Evolutionary conservation across 805 yeast species (phyloP).

Genomic region (Ogataea pilisensis): DNA sequence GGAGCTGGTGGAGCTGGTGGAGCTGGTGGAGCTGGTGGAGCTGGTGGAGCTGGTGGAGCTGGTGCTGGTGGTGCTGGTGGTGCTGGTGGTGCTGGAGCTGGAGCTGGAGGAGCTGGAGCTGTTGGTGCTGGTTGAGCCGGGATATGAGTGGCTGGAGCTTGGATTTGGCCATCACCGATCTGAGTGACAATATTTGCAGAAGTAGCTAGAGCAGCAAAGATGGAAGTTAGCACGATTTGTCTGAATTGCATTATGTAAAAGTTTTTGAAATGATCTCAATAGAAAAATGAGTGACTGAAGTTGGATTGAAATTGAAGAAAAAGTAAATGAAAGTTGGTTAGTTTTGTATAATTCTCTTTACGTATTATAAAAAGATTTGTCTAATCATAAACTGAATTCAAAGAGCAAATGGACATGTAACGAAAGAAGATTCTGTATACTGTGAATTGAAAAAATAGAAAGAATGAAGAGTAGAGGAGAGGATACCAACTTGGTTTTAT

Average conservation of each 20-base stretch:
- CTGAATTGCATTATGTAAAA: constrained; percentile 25
- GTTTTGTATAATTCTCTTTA: background rate
- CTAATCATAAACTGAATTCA: too few species aligned
- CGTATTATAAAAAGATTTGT: too few species aligned
- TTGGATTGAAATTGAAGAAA: too few species aligned
- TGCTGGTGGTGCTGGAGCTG: constrained; percentile 2
- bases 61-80: constrained; percentile 15
- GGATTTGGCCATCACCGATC: constrained; percentile 24
- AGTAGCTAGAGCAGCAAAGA: constrained; percentile 14
- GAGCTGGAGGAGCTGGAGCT: constrained; percentile 6
- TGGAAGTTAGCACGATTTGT: constrained; percentile 14
- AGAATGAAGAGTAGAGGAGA: too few species aligned
- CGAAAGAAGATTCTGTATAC: too few species aligned
- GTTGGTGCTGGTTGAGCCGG: constrained; percentile 5
- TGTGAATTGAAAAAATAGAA: too few species aligned
- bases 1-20: too few species aligned
- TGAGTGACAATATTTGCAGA: constrained; percentile 17
- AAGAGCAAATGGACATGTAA: too few species aligned
- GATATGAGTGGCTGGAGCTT: constrained; percentile 6
- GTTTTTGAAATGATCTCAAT: background rate
- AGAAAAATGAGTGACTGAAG: constrained; percentile 11
- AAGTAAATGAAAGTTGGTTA: background rate
- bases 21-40: constrained; percentile 19
- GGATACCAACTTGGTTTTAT: too few species aligned
- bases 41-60: constrained; percentile 15